Percentiles rank a stretch among this genome's conserved stretches.
Conservation (phyloP, 176 grass and related monocot genomes). For the Bothriochloa decipiens region DNA sequence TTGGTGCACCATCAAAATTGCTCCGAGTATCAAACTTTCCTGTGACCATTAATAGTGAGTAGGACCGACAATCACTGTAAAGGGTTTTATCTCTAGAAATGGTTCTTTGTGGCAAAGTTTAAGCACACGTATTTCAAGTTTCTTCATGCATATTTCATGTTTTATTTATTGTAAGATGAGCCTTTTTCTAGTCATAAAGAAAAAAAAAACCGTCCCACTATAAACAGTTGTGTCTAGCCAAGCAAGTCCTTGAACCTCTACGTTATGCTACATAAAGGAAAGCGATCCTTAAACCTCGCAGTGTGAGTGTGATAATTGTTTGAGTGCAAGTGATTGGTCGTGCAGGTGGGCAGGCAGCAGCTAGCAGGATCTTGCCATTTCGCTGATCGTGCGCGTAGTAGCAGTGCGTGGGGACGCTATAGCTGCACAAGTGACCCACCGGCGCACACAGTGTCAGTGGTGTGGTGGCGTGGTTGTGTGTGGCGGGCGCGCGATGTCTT, state of each 20-base stretch:
- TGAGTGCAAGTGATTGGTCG: neutral
- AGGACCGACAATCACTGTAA: accelerated
- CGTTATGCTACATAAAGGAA: neutral
- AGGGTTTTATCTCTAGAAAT: neutral
- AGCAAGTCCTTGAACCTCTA: neutral
- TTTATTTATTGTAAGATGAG: neutral
- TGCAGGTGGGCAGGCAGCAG: neutral
- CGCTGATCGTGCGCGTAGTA: slow-evolving; percentile 13
- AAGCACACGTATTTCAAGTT: neutral
- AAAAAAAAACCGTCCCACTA: neutral
- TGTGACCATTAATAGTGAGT: neutral
- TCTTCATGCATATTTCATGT: neutral
- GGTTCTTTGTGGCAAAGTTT: no score
- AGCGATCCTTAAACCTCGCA: neutral
- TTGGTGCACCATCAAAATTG: neutral
- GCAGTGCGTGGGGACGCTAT: neutral
- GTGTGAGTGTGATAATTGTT: neutral
- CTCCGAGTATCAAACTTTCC: neutral
- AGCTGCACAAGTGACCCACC: neutral
- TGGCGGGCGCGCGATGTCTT: neutral
- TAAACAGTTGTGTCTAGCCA: no score
- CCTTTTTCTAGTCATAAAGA: neutral
- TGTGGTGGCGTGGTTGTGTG: neutral
- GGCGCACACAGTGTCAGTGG: neutral
- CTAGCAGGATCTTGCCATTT: neutral